Conservation (phyloP, 768 basidiomycete species). For the Phallus indusiatus region DNA sequence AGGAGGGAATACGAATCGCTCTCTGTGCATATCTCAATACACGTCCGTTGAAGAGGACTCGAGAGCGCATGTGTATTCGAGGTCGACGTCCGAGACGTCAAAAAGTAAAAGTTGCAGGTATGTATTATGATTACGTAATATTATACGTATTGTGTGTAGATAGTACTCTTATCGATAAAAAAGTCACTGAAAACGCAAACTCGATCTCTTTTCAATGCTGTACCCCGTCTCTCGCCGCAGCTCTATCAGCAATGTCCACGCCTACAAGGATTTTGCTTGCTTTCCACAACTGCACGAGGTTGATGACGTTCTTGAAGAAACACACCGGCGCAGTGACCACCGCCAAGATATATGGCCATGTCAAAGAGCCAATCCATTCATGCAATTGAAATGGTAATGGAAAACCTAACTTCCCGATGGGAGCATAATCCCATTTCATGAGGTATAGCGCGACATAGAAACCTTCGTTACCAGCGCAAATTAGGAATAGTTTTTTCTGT, state of each 20-base stretch:
- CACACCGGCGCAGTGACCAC: conserved; percentile 56
- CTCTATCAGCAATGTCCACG: conserved; percentile 82
- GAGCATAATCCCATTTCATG: conserved; percentile 71
- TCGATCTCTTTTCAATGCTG: conserved; percentile 3
- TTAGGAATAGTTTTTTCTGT: conserved; percentile 78
- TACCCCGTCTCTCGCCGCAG: conserved; percentile 42
- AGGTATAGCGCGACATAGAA: conserved; percentile 95
- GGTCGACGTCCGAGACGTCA: not conserved
- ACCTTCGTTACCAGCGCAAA: conserved; percentile 92
- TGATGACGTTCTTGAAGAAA: conserved; percentile 81
- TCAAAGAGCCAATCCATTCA: conserved; percentile 33
- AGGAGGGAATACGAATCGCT: not conserved
- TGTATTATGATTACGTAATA: not conserved
- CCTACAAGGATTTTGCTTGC: conserved; percentile 92
- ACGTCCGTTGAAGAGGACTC: conserved; percentile 19
- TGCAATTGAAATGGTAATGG: conserved; percentile 12
- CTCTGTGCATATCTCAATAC: not conserved
- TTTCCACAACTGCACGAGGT: conserved; percentile 96
- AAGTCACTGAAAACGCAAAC: too few relatives aligned
- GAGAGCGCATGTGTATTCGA: conserved; percentile 27
- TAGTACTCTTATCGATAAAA: not conserved
- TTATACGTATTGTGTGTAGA: not conserved
- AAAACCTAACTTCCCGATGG: conserved; percentile 39
- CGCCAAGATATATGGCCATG: conserved; percentile 73
- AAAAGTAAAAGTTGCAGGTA: not conserved